Evolutionary conservation across 139 green algal genomes (phyloP).

Genomic region (Micractinium sp.): DNA sequence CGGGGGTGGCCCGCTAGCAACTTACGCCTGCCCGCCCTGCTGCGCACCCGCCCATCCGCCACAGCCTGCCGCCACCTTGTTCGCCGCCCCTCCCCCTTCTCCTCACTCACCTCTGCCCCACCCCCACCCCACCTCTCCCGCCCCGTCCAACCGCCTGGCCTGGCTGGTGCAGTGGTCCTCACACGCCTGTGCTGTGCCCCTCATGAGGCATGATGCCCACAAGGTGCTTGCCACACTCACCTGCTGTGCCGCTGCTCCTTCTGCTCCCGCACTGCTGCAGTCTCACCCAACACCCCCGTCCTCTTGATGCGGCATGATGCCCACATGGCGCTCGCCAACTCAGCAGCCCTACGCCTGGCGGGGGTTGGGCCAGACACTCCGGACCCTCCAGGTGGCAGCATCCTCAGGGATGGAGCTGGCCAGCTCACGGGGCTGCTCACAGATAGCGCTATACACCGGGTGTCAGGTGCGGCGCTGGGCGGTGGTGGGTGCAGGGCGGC

Average conservation of each 20-base stretch:
- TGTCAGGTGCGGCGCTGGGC: not conserved
- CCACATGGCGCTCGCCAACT: constrained; percentile 72
- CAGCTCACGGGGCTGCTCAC: constrained; percentile 54
- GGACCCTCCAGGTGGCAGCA: constrained; percentile 43
- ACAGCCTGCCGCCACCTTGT: not conserved
- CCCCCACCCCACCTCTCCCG: not conserved
- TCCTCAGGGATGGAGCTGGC: constrained; percentile 27
- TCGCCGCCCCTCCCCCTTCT: not conserved
- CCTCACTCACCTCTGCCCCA: too few species aligned
- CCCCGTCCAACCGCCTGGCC: too few species aligned
- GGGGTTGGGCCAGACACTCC: constrained; percentile 42
- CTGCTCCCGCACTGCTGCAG: not conserved
- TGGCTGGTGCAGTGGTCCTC: too few species aligned
- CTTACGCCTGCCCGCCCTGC: not conserved
- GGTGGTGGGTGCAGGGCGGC: too few species aligned
- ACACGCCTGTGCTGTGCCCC: not conserved
- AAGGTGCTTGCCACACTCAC: not conserved
- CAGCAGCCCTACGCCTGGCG: constrained; percentile 55
- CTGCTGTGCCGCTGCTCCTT: not conserved
- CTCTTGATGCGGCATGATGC: constrained; percentile 63
- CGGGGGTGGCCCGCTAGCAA: not conserved
- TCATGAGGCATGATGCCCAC: too few species aligned
- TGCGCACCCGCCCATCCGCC: not conserved
- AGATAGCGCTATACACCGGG: constrained; percentile 42
- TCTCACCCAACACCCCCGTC: constrained; percentile 20